Percentiles rank a stretch among this genome's conserved stretches.
Evolutionary conservation across 2,329 filamentous ascomycete species (phyloP).

Genomic region (Calonectria hongkongensis): DNA sequence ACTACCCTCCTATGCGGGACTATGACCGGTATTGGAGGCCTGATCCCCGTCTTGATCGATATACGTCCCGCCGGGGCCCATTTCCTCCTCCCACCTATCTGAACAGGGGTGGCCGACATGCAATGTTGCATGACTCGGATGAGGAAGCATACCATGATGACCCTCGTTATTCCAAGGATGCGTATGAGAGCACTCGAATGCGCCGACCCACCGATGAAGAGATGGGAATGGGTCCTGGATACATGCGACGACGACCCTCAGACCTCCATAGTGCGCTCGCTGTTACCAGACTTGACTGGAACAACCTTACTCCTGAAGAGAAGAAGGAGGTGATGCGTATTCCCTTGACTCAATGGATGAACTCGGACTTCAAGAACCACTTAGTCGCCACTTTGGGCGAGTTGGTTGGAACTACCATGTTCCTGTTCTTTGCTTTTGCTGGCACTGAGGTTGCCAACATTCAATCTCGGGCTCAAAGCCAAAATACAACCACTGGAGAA

Average conservation of each 20-base stretch:
- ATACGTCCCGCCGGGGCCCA: constrained; percentile 48
- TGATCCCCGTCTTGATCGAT: constrained; percentile 48
- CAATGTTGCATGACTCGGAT: constrained; percentile 50
- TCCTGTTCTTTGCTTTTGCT: constrained; percentile 66
- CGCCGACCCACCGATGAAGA: constrained; percentile 52
- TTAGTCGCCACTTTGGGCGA: constrained; percentile 62
- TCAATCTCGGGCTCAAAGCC: constrained; percentile 54
- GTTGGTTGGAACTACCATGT: constrained; percentile 65
- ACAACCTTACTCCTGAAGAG: constrained; percentile 62
- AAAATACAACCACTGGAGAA: constrained; percentile 64
- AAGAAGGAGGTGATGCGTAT: constrained; percentile 66
- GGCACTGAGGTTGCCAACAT: constrained; percentile 64
- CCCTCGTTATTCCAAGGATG: constrained; percentile 42
- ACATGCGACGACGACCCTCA: constrained; percentile 39
- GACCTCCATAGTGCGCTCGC: constrained; percentile 46
- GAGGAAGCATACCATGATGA: constrained; percentile 52
- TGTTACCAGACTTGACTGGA: constrained; percentile 60
- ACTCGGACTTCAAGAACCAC: constrained; percentile 67
- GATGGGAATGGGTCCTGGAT: constrained; percentile 40
- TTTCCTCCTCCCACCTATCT: constrained; percentile 53
- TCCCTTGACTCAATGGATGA: constrained; percentile 68
- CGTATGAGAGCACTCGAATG: constrained; percentile 40
- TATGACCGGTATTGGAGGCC: constrained; percentile 54
- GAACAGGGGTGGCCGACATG: constrained; percentile 46
- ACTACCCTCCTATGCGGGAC: constrained; percentile 48